Evolutionary conservation across 371 early-diverging fungal species (phyloP).

Genomic region (Thermomucor indicae-seudaticae): DNA sequence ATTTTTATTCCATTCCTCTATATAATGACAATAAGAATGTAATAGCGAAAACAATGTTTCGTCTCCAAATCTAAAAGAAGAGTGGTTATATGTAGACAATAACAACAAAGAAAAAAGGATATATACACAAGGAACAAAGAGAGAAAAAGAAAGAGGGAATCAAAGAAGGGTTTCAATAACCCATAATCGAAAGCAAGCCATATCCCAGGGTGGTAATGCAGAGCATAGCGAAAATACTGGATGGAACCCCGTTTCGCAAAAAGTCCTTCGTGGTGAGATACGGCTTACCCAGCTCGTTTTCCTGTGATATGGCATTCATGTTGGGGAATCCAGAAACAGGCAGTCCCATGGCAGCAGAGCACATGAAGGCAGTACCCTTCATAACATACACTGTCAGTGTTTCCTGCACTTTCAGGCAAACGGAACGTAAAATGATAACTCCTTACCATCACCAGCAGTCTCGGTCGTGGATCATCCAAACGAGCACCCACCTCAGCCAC

Average conservation of each 20-base stretch:
- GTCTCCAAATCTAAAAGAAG: too few relatives aligned
- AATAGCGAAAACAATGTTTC: too few relatives aligned
- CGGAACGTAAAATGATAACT: too few relatives aligned
- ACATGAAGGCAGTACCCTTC: slow-evolving; percentile 67
- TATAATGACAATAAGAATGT: too few relatives aligned
- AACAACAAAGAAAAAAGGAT: too few relatives aligned
- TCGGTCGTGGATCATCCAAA: slow-evolving; percentile 80
- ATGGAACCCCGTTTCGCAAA: slow-evolving; percentile 60
- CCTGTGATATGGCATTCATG: slow-evolving; percentile 77
- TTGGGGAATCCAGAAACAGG: slow-evolving; percentile 83
- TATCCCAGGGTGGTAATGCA: slow-evolving; percentile 59
- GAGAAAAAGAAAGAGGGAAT: not conserved
- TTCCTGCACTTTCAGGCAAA: too few relatives aligned
- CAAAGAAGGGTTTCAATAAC: slow-evolving; percentile 22
- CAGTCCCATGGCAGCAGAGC: slow-evolving; percentile 82
- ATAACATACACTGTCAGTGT: too few relatives aligned
- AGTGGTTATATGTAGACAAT: too few relatives aligned
- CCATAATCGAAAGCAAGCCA: slow-evolving; percentile 49
- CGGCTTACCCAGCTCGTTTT: slow-evolving; percentile 68
- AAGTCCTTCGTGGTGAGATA: slow-evolving; percentile 74
- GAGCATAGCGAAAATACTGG: slow-evolving; percentile 54
- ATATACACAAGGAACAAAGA: not conserved
- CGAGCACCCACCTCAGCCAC: slow-evolving; percentile 72
- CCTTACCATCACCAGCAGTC: slow-evolving; percentile 82
- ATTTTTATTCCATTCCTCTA: too few relatives aligned